These are phyloP conservation scores for Cenchrus purpureus DNA, from an alignment of 176 grass and related monocot species.

Conservation along the genomic window DNA sequence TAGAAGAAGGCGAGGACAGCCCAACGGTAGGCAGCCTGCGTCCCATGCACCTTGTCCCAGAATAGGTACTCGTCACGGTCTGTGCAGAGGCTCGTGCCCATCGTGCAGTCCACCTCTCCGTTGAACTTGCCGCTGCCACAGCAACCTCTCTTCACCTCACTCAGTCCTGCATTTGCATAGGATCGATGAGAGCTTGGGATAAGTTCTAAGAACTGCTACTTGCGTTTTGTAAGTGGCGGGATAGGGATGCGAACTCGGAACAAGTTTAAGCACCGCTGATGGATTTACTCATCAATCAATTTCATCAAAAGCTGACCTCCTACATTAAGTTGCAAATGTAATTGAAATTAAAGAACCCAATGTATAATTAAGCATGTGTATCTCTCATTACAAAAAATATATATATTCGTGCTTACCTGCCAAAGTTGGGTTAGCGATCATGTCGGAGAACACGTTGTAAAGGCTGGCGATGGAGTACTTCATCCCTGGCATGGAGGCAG, in stretches of 20 bases:
- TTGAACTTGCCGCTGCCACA: conserved; percentile 45
- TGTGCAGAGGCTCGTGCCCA: background rate
- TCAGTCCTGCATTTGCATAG: background rate
- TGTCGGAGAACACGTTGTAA: conserved; percentile 31
- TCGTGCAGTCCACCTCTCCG: conserved; percentile 27
- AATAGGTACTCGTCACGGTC: conserved; percentile 37
- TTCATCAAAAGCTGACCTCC: too few relatives aligned
- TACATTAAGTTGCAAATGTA: too few relatives aligned
- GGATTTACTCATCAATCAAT: too few relatives aligned
- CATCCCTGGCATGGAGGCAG: conserved; percentile 15
- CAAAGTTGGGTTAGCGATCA: conserved; percentile 2
- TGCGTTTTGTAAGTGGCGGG: too few relatives aligned
- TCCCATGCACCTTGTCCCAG: conserved; percentile 48
- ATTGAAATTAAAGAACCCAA: too few relatives aligned
- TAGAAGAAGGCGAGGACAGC: conserved; percentile 5
- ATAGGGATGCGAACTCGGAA: too few relatives aligned
- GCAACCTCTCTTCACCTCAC: conserved; percentile 23
- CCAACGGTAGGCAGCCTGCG: conserved; percentile 29
- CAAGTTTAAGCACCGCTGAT: too few relatives aligned
- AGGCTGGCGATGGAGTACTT: conserved; percentile 45
- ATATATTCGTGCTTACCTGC: background rate
- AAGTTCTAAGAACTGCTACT: too few relatives aligned
- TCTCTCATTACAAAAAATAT: too few relatives aligned
- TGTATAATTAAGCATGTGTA: too few relatives aligned
- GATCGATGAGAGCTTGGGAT: too few relatives aligned